Evolutionary conservation across 441 rosid species (phyloP).

Genomic region (Cnidoscolus chayamansa): DNA sequence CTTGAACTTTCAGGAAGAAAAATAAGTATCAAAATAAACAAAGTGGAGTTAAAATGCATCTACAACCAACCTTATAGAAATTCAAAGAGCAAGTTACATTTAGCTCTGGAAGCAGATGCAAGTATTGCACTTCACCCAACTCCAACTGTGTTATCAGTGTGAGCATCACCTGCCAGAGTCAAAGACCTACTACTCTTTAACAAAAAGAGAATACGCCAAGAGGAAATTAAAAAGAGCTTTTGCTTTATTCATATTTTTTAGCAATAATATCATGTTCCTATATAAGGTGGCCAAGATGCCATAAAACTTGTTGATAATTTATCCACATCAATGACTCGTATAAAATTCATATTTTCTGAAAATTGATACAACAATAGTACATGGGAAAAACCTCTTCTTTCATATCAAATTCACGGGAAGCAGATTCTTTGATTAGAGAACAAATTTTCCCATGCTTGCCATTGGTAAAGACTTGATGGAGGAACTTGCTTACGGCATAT

Average conservation of each 20-base stretch:
- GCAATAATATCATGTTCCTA: constrained; percentile 3
- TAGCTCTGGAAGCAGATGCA: constrained; percentile 67
- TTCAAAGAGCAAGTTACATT: constrained; percentile 71
- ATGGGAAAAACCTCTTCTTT: constrained; percentile 72
- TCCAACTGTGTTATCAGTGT: constrained; percentile 85
- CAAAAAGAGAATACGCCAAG: background rate
- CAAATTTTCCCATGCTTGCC: constrained; percentile 44
- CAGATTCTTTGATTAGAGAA: constrained; percentile 70
- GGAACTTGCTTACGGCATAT: constrained; percentile 78
- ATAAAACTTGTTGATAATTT: background rate
- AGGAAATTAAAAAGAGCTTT: constrained; percentile 9
- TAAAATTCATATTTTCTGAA: constrained; percentile 2
- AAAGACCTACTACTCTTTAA: constrained; percentile 13
- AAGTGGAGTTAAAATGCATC: constrained; percentile 7
- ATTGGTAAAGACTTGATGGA: constrained; percentile 57
- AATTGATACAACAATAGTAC: constrained; percentile 19
- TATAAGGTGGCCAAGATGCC: background rate
- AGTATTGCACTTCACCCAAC: constrained; percentile 74
- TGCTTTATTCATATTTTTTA: background rate
- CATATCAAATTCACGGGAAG: constrained; percentile 77
- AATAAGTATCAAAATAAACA: background rate
- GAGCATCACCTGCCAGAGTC: constrained; percentile 73
- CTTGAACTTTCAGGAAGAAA: constrained; percentile 9
- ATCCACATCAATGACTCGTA: background rate
- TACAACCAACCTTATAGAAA: constrained; percentile 73